These are phyloP conservation scores for Geoglossum cookeanum DNA, from an alignment of 2,329 filamentous ascomycete genomes.

Conservation along the genomic window DNA sequence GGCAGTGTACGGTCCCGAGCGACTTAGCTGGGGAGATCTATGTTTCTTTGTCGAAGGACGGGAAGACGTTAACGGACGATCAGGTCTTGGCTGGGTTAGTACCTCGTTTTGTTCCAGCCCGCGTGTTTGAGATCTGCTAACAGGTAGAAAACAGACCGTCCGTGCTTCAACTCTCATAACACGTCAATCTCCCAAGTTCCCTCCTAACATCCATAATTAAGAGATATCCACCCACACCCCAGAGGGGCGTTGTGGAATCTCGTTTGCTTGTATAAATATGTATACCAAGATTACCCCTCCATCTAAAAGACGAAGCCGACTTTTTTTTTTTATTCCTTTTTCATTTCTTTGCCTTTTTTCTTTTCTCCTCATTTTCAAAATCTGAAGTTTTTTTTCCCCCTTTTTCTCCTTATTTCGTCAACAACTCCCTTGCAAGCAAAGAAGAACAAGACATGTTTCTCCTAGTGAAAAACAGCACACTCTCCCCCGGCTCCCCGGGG, in stretches of 20 bases:
- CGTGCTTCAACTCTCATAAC: slow-evolving; percentile 9
- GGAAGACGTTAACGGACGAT: slow-evolving; percentile 36
- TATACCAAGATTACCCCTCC: not conserved
- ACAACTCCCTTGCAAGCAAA: too few relatives aligned
- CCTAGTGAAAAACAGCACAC: too few relatives aligned
- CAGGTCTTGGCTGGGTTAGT: slow-evolving; percentile 42
- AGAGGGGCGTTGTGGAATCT: not conserved
- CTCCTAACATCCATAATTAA: not conserved
- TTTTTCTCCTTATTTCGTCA: not conserved
- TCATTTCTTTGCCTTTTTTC: too few relatives aligned
- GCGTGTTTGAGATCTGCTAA: slow-evolving; percentile 3
- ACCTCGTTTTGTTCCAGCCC: not conserved
- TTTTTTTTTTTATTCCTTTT: too few relatives aligned
- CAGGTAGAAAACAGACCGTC: slow-evolving; percentile 8
- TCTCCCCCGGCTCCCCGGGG: too few relatives aligned
- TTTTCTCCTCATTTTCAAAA: not conserved
- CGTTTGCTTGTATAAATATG: not conserved
- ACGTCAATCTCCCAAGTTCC: slow-evolving; percentile 16
- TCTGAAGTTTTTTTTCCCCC: not conserved
- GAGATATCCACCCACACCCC: not conserved
- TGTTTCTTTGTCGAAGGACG: slow-evolving; percentile 41
- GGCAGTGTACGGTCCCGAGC: slow-evolving; percentile 41
- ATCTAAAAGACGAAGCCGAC: too few relatives aligned
- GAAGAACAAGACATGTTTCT: too few relatives aligned
- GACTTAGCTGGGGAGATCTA: slow-evolving; percentile 45